Percentiles rank a stretch among this genome's conserved stretches.
Evolutionary conservation across 495 filamentous ascomycete genomes (phyloP).

Genomic region (Neurospora sublineolata): DNA sequence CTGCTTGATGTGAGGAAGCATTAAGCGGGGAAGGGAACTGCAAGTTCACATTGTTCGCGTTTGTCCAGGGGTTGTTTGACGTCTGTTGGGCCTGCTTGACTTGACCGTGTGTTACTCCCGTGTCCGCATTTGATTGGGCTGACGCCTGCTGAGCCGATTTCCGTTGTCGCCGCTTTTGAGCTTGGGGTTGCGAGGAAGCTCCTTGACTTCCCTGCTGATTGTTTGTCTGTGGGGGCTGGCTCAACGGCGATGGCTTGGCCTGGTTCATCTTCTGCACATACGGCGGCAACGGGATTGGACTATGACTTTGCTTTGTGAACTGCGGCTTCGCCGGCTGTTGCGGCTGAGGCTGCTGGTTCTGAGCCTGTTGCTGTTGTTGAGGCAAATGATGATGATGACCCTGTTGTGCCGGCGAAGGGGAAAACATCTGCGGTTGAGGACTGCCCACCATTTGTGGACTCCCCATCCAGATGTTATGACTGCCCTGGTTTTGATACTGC

Average conservation of each 20-base stretch:
- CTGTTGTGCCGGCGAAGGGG: neutral
- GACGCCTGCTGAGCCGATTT: neutral
- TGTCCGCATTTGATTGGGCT: neutral
- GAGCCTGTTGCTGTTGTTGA: neutral
- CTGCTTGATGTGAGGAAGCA: neutral
- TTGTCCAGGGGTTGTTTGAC: neutral
- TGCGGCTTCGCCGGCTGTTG: neutral
- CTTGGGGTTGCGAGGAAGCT: neutral
- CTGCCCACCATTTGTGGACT: neutral
- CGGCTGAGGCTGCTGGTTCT: neutral
- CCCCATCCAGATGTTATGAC: constrained; percentile 12
- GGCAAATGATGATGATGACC: neutral
- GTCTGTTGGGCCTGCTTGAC: neutral
- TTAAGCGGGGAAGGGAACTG: neutral
- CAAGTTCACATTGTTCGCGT: neutral
- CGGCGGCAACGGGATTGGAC: constrained; percentile 21
- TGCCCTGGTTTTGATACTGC: constrained; percentile 1
- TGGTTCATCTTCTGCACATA: constrained; percentile 16
- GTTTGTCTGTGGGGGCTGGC: constrained; percentile 3
- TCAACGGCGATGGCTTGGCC: constrained; percentile 6
- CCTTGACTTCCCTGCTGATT: neutral
- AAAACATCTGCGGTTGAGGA: neutral
- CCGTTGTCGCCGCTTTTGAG: neutral
- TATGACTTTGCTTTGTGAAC: constrained; percentile 22
- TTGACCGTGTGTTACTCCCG: neutral